A percentile compares a stretch with the other conserved stretches of the same genome.
phyloP scores from a whole-genome alignment of 345 rosid genomes.

The Balakata baccata region DNA sequence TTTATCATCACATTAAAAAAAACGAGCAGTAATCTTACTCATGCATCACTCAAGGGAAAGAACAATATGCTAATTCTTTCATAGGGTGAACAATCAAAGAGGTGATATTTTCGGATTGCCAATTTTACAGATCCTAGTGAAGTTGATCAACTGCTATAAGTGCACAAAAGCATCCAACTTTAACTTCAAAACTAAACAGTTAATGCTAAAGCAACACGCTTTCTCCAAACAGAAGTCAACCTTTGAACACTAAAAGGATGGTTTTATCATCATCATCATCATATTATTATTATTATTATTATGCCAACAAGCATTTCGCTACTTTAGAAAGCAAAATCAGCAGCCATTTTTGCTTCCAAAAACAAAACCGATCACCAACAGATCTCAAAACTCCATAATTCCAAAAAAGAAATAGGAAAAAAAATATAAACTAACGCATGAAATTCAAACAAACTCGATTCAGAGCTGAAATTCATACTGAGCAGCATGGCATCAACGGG shows the following conservation, averaged over 20 bases:
- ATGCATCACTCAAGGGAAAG: background rate
- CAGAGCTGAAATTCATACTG: background rate
- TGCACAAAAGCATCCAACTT: slow-evolving; percentile 3
- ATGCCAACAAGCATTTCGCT: background rate
- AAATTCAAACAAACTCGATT: background rate
- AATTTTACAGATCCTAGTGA: background rate
- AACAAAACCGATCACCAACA: background rate
- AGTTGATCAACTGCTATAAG: background rate
- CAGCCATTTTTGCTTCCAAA: background rate
- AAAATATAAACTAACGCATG: too few relatives aligned
- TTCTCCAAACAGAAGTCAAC: slow-evolving; percentile 10
- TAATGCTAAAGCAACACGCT: background rate
- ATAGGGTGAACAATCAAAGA: too few relatives aligned
- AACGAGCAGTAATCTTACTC: background rate
- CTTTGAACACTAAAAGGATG: slow-evolving; percentile 8
- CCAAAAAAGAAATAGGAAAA: background rate
- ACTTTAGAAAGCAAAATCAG: slow-evolving; percentile 7
- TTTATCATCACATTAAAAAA: background rate
- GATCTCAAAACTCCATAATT: slow-evolving; percentile 5
- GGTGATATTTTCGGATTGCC: too few relatives aligned
- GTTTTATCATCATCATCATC: background rate
- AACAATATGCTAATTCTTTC: too few relatives aligned
- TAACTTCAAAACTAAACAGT: slow-evolving; percentile 4
- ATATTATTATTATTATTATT: background rate
- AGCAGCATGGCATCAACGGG: background rate